Evolutionary conservation across 2,329 filamentous ascomycete species (phyloP).

Genomic region (Pseudocercospora cruenta): DNA sequence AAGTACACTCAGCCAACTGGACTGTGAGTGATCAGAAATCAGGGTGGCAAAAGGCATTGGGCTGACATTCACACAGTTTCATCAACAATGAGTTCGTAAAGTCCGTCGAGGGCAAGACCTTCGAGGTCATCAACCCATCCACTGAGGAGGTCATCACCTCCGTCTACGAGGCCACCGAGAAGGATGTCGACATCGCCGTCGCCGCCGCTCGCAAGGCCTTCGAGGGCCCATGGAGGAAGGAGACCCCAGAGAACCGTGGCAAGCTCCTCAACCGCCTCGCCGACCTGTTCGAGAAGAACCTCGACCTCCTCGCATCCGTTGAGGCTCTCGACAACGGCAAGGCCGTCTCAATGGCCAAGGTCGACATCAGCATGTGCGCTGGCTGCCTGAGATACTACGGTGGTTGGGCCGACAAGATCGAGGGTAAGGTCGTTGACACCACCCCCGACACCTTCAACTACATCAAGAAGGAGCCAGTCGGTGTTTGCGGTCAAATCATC

Average conservation of each 20-base stretch:
- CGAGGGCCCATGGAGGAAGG: constrained; percentile 69
- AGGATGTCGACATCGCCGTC: constrained; percentile 81
- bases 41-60: not conserved
- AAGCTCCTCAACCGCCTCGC: constrained; percentile 74
- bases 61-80: constrained; percentile 59
- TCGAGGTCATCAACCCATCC: constrained; percentile 88
- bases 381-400: constrained; percentile 82
- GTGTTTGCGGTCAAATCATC: constrained; percentile 77
- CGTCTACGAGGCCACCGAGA: constrained; percentile 83
- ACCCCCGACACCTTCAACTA: constrained; percentile 80
- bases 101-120: constrained; percentile 82
- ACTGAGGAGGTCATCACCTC: constrained; percentile 83
- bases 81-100: constrained; percentile 93
- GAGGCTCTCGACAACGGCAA: constrained; percentile 91
- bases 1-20: constrained; percentile 59
- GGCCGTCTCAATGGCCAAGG: constrained; percentile 74
- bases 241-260: constrained; percentile 72
- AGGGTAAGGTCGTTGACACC: constrained; percentile 84
- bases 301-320: constrained; percentile 74
- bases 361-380: constrained; percentile 70
- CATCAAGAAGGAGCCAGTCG: constrained; percentile 73
- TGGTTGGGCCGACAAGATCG: constrained; percentile 90
- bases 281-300: constrained; percentile 77
- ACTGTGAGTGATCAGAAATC: constrained; percentile 48
- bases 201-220: constrained; percentile 84